Percentiles rank a stretch among this genome's conserved stretches.
These are phyloP conservation scores for Cardamine chenopodiifolia DNA, from an alignment of 345 rosid species.

Conservation along the genomic window DNA sequence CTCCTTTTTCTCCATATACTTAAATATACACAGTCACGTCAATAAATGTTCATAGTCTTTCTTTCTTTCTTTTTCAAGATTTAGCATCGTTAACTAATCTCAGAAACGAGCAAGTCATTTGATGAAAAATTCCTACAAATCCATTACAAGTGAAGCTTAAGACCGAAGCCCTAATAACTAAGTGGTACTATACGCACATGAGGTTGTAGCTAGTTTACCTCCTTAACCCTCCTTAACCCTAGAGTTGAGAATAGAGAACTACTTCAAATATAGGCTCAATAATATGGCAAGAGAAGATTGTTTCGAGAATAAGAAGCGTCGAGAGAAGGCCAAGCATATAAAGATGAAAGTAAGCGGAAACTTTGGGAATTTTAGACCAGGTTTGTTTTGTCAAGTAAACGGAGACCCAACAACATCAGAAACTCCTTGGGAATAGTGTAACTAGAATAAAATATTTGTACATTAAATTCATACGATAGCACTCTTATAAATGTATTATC, in stretches of 20 bases:
- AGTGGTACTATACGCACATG: neutral
- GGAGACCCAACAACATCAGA: constrained; percentile 5
- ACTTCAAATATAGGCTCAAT: neutral
- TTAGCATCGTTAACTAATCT: neutral
- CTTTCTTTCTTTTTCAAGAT: neutral
- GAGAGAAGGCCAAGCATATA: constrained; percentile 1
- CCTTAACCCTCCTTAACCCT: neutral
- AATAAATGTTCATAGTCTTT: constrained; percentile 8
- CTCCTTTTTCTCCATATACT: constrained; percentile 16
- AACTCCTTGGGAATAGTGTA: constrained; percentile 29
- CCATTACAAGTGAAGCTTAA: neutral
- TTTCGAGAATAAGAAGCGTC: neutral
- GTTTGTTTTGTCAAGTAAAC: constrained; percentile 31
- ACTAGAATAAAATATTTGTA: neutral
- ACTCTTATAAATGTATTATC: constrained; percentile 31
- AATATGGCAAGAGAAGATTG: neutral
- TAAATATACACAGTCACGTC: constrained; percentile 4
- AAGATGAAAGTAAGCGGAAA: constrained; percentile 4
- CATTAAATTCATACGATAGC: neutral
- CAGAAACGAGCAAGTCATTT: neutral
- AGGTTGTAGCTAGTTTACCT: neutral
- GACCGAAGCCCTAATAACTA: neutral
- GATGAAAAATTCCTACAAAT: neutral
- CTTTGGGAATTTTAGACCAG: constrained; percentile 2
- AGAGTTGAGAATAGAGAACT: neutral